A percentile compares a stretch with the other conserved stretches of the same genome.
Evolutionary conservation across 495 filamentous ascomycete species (phyloP).

Genomic region (Podospora pseudopauciseta): DNA sequence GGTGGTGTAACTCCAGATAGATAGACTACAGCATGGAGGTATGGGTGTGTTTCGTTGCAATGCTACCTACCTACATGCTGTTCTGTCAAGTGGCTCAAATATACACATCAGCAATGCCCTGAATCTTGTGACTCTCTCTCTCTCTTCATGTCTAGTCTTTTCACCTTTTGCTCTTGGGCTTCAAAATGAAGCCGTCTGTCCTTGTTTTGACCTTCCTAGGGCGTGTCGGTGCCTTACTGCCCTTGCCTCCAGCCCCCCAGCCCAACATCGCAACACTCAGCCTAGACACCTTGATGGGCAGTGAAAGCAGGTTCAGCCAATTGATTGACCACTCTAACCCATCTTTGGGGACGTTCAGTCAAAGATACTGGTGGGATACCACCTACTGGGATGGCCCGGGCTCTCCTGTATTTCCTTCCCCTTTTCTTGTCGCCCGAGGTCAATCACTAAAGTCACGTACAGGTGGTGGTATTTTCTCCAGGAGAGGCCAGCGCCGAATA

Average conservation of each 20-base stretch:
- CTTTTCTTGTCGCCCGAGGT: background rate
- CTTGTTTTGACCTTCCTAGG: background rate
- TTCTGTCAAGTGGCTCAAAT: background rate
- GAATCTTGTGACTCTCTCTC: background rate
- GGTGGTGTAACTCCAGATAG: background rate
- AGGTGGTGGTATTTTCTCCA: constrained; percentile 52
- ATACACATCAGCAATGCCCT: background rate
- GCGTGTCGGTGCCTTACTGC: background rate
- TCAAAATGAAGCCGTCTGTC: background rate
- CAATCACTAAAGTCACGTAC: background rate
- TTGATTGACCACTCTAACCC: constrained; percentile 53
- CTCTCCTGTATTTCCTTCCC: constrained; percentile 43
- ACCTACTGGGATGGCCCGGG: constrained; percentile 52
- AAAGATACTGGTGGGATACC: constrained; percentile 51
- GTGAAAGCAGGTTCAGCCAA: constrained; percentile 45
- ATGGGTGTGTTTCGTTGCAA: background rate
- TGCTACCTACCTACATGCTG: background rate
- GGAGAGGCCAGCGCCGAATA: constrained; percentile 50
- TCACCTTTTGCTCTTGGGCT: background rate
- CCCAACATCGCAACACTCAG: background rate
- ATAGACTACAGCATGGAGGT: background rate
- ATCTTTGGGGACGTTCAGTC: constrained; percentile 51
- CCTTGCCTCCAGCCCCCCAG: background rate
- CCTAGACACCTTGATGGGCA: constrained; percentile 5
- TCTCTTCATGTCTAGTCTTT: background rate